Conservation (phyloP, 2,329 filamentous ascomycete genomes). For the Cladophialophora chaetospira region DNA sequence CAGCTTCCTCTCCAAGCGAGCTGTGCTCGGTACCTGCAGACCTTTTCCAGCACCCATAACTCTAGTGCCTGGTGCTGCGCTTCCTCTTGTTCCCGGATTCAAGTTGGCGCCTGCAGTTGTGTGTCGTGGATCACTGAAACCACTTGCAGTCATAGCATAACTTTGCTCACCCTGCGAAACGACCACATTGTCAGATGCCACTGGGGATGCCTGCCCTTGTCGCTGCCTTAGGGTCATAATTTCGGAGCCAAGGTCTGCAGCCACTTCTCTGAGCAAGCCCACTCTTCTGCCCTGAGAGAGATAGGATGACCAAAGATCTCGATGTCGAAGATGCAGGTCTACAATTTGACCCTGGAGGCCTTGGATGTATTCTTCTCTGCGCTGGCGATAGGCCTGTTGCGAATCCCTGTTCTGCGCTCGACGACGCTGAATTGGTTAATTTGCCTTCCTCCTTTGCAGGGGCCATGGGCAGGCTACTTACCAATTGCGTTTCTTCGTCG, state of each 20-base stretch:
- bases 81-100: neutral
- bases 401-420: slow-evolving; percentile 13
- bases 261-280: slow-evolving; percentile 1
- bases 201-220: neutral
- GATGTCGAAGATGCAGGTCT: slow-evolving; percentile 11
- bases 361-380: slow-evolving; percentile 8
- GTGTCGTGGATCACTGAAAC: neutral
- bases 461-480: neutral
- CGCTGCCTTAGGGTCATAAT: neutral
- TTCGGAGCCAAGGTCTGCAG: slow-evolving; percentile 5
- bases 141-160: neutral
- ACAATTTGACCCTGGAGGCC: neutral
- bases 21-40: neutral
- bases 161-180: neutral
- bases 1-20: neutral
- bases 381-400: slow-evolving; percentile 9
- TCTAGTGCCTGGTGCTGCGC: neutral
- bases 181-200: neutral
- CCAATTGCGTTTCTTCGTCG: slow-evolving; percentile 7
- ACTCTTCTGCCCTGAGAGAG: neutral
- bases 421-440: slow-evolving; percentile 3
- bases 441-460: neutral
- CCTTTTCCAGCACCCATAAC: neutral
- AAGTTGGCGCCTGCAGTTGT: neutral
- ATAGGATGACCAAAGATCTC: slow-evolving; percentile 8